Base-by-base conservation (phyloP, 768 basidiomycete genomes). In the Pulveroboletus sp. region DNA sequence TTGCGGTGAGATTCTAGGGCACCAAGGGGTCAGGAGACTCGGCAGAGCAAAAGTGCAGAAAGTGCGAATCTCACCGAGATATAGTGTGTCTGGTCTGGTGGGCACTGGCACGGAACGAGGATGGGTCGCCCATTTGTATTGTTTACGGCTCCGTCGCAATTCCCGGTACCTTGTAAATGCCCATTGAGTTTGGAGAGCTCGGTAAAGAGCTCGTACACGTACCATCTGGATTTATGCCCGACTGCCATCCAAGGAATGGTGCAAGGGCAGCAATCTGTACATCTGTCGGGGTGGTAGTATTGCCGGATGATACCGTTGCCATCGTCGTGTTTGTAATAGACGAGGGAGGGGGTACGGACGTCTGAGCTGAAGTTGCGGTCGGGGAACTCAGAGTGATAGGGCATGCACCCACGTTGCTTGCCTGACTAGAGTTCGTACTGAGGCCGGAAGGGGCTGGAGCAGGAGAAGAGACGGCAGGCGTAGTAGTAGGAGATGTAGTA, bases 191-290 rank as follows among this genome's bases (percentile, higher is more conserved):
- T 6, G 6, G 4, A 26, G 21, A 35, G 13, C 26, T 18, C 11
- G 1, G 26, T 26, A 18, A 5, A 26, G 6, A 24, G 31, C 13
- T 4, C 4, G 15, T 8, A 8, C 70, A 70, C 54, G 69, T 69
- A 60, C 81, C 82, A 26, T 79, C 80, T 1, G 85, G 84, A 60
- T 84, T 84, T 7, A 76, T 44, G 18, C 80, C 82, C 5, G 83
- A 55, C 36, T 60, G 47, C 55, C 76, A 71, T 33, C 83, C 85
- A 37, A 86, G 76, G 13, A 77, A 56, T 5, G 84, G 85, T 6
- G 83, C 77, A 18, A 84, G 74, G 4, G 70, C 61, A 6, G 74
- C 63, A 60, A 65, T 63, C 26, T 65, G 64, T 3, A 47, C 58
- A 47, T 63, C 55, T 2, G 61, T 65, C 6, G 55, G 61, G 10